These are phyloP conservation scores for Trametes polyzona DNA, from an alignment of 1,284 basidiomycete species.

Conservation along the genomic window DNA sequence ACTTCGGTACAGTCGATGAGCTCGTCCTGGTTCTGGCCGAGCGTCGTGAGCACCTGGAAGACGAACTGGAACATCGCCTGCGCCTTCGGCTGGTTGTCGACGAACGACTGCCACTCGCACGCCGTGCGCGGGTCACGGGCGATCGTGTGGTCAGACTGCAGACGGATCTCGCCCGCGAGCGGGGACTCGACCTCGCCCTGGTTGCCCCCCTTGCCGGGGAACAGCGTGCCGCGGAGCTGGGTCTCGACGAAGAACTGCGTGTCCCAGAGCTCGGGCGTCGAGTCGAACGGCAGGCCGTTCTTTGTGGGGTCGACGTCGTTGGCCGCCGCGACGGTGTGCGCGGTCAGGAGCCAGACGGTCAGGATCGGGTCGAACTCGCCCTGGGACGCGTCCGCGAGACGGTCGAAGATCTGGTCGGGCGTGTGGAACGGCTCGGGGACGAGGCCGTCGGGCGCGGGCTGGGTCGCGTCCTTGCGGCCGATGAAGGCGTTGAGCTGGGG, in stretches of 20 bases:
- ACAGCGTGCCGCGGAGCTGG: conserved; percentile 35
- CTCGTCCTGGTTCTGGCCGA: conserved; percentile 32
- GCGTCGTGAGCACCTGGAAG: conserved; percentile 30
- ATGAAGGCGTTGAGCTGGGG: conserved; percentile 30
- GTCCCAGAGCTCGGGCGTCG: conserved; percentile 37
- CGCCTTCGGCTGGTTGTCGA: conserved; percentile 31
- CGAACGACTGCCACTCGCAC: conserved; percentile 40
- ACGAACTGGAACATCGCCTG: conserved; percentile 26
- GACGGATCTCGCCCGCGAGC: no score
- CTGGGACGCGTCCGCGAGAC: conserved; percentile 24
- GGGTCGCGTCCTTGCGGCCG: conserved; percentile 25
- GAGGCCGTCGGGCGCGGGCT: conserved; percentile 30
- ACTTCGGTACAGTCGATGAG: conserved; percentile 39
- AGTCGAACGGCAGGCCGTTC: conserved; percentile 33
- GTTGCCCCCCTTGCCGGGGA: conserved; percentile 34
- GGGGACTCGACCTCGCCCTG: conserved; percentile 32
- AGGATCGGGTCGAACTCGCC: conserved; percentile 29
- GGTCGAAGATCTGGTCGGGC: conserved; percentile 32
- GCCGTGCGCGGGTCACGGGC: no score
- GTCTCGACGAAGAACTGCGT: conserved; percentile 45
- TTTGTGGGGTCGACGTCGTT: conserved; percentile 20
- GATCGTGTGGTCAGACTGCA: no score
- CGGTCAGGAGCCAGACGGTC: conserved; percentile 30
- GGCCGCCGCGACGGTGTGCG: conserved; percentile 29
- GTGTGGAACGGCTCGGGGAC: conserved; percentile 34